Percentiles rank a stretch among this genome's conserved stretches.
These are phyloP conservation scores for Leccinum uliginosum DNA, from an alignment of 768 basidiomycete species.

Conservation along the genomic window DNA sequence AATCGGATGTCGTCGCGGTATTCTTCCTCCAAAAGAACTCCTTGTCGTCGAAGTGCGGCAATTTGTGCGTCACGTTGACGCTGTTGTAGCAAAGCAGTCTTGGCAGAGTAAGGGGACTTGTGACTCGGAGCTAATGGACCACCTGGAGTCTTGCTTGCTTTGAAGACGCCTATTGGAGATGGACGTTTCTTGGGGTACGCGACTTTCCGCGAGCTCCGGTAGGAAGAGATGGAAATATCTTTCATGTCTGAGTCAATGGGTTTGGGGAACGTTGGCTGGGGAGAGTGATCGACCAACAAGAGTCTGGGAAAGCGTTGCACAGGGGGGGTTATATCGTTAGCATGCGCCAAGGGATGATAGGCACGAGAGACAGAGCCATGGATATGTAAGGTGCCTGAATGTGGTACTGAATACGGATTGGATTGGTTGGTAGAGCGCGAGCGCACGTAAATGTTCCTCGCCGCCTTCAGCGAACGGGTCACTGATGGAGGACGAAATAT, in stretches of 20 bases:
- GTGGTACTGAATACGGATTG: neutral
- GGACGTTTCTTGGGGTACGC: conserved; percentile 85
- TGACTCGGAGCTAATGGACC: conserved; percentile 45
- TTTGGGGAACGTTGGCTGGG: conserved; percentile 36
- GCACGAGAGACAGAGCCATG: conserved; percentile 5
- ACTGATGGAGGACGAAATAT: conserved; percentile 11
- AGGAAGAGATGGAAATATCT: conserved; percentile 59
- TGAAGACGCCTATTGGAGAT: conserved; percentile 74
- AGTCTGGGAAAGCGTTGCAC: conserved; percentile 32
- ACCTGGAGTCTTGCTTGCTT: conserved; percentile 54
- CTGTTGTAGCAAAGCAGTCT: conserved; percentile 55
- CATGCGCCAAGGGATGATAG: conserved; percentile 5
- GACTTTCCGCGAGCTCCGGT: conserved; percentile 56
- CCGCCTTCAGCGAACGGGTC: conserved; percentile 5
- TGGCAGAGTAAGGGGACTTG: conserved; percentile 64
- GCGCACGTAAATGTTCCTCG: neutral
- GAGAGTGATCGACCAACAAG: conserved; percentile 41
- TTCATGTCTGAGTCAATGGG: conserved; percentile 56
- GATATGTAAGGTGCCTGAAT: conserved; percentile 2
- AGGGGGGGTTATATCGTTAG: conserved; percentile 21
- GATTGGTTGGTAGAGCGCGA: neutral
- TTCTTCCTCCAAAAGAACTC: conserved; percentile 87
- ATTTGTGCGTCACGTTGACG: conserved; percentile 69
- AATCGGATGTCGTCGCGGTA: conserved; percentile 88
- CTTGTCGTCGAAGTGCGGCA: conserved; percentile 63